Evolutionary conservation across 257 asterid species (phyloP), one percentile per base, ranked within the genome.

Genomic region (Cruciata laevipes): DNA sequence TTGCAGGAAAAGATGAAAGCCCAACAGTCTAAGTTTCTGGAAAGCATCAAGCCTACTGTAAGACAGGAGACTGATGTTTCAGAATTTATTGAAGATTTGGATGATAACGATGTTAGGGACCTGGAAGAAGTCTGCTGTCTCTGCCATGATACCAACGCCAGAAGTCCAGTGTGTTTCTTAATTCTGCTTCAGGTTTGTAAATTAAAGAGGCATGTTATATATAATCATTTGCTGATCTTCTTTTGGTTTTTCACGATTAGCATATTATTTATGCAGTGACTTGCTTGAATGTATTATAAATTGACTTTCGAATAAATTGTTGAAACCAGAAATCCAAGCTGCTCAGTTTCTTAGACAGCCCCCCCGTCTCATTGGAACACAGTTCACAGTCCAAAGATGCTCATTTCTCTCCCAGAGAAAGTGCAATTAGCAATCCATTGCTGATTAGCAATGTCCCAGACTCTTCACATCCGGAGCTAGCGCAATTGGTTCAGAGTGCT

Each of bases 251-350:
- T 60, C 23, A 25, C 13, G 61, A 70, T 27, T 14, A 53, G 44
- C 59, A 65, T 40, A 66, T 16, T 17, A n/a, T 4, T 66, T 44
- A 4, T 53, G 17, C 16, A 1, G 20, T 11, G 11, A n/a, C n/a
- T n/a, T n/a, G n/a, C n/a, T n/a, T n/a, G n/a, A n/a, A n/a, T n/a
- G n/a, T n/a, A n/a, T 61, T 17, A 5, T 52, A 12, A 40, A 21
- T 57, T 63, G 64, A 73, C 68, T 61, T 55, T 35, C 32, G 47
- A 61, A 75, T 61, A 65, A 69, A 49, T 82, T 85, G 66, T 72
- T 74, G 64, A 70, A 71, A 79, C 71, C 78, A 94, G 99, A 90
- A 85, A 94, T 94, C 99, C 85, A 90, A 86, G 88, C 92, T 90
- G 71, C 80, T 84, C 71, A 85, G 91, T 79, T 77, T 87, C 70